Evolutionary conservation across 2,329 filamentous ascomycete genomes (phyloP).

Genomic region (Simplicillium sp.): DNA sequence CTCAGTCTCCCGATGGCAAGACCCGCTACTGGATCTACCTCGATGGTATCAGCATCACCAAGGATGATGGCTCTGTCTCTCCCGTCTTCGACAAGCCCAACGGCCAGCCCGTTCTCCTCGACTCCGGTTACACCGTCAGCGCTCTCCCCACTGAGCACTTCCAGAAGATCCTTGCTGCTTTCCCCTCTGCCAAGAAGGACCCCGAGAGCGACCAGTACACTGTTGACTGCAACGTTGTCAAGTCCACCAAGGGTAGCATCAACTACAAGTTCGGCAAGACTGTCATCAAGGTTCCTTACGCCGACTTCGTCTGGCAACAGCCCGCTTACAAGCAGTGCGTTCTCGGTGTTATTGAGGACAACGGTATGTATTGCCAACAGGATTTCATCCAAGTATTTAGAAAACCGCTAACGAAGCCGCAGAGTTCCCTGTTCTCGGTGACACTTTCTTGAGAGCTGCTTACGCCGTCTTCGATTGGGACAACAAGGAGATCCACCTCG

Average conservation of each 20-base stretch:
- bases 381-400: background rate
- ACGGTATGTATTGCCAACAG: slow-evolving; percentile 11
- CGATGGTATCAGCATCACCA: slow-evolving; percentile 23
- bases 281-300: slow-evolving; percentile 32
- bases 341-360: slow-evolving; percentile 35
- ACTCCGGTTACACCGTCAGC: slow-evolving; percentile 59
- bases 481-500: slow-evolving; percentile 27
- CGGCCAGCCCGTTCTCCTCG: slow-evolving; percentile 43
- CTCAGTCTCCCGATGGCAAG: slow-evolving; percentile 20
- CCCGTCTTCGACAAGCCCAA: slow-evolving; percentile 31
- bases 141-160: slow-evolving; percentile 53
- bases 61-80: slow-evolving; percentile 23
- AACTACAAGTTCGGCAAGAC: slow-evolving; percentile 38
- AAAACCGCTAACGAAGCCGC: background rate
- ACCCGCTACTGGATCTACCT: slow-evolving; percentile 33
- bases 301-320: slow-evolving; percentile 35
- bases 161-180: slow-evolving; percentile 30
- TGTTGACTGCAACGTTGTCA: slow-evolving; percentile 30
- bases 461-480: slow-evolving; percentile 34
- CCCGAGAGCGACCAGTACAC: slow-evolving; percentile 31
- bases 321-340: slow-evolving; percentile 21
- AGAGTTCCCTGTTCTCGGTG: slow-evolving; percentile 29
- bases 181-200: slow-evolving; percentile 33
- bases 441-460: slow-evolving; percentile 33
- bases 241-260: slow-evolving; percentile 26